phyloP scores from a whole-genome alignment of 176 grass and related monocot genomes.

The Aegilops speltoides region DNA sequence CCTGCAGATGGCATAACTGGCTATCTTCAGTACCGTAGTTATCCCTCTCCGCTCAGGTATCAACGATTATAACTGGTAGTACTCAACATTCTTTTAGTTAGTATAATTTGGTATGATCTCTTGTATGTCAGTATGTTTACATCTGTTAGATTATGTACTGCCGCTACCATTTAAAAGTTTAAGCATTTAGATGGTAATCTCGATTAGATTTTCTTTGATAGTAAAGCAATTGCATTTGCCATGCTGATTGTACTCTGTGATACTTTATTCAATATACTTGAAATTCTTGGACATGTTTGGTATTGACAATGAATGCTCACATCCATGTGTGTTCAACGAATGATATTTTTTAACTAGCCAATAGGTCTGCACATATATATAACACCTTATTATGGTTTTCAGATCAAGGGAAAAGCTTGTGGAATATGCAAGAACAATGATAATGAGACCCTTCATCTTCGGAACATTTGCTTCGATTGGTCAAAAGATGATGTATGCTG shows the following conservation, averaged over 20 bases:
- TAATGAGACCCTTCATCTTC: conserved; percentile 63
- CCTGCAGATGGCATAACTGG: not conserved
- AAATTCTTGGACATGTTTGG: conserved; percentile 13
- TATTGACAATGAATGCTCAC: not conserved
- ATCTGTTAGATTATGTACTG: conserved; percentile 11
- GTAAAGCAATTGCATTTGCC: not conserved
- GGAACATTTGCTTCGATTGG: conserved; percentile 66
- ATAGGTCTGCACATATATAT: conserved; percentile 16
- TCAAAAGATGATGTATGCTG: conserved; percentile 50
- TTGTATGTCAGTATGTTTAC: not conserved
- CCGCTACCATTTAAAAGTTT: not conserved
- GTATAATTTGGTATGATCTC: conserved; percentile 13
- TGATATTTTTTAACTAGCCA: conserved; percentile 4
- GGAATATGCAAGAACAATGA: conserved; percentile 57
- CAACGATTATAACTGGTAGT: not conserved
- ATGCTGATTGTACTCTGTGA: not conserved
- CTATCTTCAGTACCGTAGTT: not conserved
- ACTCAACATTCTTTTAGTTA: not conserved
- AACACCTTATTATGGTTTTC: conserved; percentile 20
- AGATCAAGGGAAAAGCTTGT: conserved; percentile 59
- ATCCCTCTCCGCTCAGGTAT: not conserved
- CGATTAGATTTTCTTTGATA: not conserved
- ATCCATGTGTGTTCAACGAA: conserved; percentile 14
- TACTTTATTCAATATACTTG: not conserved
- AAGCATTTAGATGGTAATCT: not conserved